Conservation (phyloP, 192 early-diverging fungal genomes). For the Backusella australiensis region DNA sequence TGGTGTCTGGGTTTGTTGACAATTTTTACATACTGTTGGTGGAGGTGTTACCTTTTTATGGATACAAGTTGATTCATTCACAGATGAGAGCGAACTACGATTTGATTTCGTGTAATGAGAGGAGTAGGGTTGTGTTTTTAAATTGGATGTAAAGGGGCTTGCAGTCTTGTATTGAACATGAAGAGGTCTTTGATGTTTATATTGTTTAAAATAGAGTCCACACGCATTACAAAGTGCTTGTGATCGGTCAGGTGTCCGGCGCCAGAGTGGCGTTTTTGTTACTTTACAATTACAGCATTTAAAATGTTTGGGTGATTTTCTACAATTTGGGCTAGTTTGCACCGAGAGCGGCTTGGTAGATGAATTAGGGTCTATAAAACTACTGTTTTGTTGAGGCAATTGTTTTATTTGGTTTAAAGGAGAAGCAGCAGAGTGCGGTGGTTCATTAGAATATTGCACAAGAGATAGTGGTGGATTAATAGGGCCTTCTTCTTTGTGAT, state of each 20-base stretch:
- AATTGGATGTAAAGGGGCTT: constrained; percentile 3
- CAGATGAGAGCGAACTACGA: not conserved
- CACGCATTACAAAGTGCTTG: constrained; percentile 95
- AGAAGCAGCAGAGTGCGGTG: not conserved
- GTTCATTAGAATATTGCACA: not conserved
- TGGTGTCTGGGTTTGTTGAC: constrained; percentile 74
- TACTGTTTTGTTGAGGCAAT: not conserved
- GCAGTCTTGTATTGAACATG: constrained; percentile 25
- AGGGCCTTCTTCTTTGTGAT: not conserved
- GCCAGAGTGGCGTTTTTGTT: constrained; percentile 91
- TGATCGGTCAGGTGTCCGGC: constrained; percentile 71
- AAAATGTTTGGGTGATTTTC: constrained; percentile 9
- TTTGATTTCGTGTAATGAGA: not conserved
- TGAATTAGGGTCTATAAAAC: not conserved
- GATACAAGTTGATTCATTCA: not conserved
- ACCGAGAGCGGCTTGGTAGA: not conserved
- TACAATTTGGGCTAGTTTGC: not conserved
- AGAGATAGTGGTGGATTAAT: not conserved
- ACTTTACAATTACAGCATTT: constrained; percentile 68
- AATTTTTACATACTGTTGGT: constrained; percentile 56
- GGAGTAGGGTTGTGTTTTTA: not conserved
- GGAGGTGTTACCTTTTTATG: not conserved
- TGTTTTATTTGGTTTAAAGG: not conserved
- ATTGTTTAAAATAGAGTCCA: constrained; percentile 92
- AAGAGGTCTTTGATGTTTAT: constrained; percentile 75